Percentiles rank a stretch among this genome's conserved stretches.
phyloP scores from a whole-genome alignment of 108 stramenopile species.

The Cyclostephanos tholiformis region DNA sequence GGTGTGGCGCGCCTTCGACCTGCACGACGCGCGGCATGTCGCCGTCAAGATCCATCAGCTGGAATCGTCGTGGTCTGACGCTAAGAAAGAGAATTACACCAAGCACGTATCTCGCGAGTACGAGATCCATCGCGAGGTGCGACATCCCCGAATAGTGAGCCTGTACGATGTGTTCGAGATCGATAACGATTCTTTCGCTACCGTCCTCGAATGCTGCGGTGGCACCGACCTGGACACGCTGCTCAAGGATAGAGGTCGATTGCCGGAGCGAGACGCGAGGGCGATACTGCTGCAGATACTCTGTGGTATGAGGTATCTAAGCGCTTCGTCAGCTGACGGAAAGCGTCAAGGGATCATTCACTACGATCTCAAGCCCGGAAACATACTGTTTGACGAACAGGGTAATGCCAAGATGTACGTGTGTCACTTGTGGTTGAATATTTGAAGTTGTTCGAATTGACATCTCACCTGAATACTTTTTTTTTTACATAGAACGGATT shows the following conservation, averaged over 20 bases:
- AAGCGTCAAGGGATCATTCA: slow-evolving; percentile 95
- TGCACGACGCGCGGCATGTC: slow-evolving; percentile 80
- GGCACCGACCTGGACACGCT: slow-evolving; percentile 93
- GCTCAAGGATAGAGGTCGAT: slow-evolving; percentile 76
- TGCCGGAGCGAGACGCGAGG: slow-evolving; percentile 93
- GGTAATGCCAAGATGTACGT: slow-evolving; percentile 92
- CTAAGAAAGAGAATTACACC: slow-evolving; percentile 95
- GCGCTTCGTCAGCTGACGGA: slow-evolving; percentile 80
- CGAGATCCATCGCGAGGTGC: slow-evolving; percentile 93
- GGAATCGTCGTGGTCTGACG: slow-evolving; percentile 93
- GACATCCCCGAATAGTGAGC: slow-evolving; percentile 97
- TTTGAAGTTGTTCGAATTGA: no score
- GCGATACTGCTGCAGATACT: slow-evolving; percentile 94
- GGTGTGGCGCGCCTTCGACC: slow-evolving; percentile 97
- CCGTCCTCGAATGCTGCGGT: slow-evolving; percentile 95
- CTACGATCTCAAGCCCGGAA: slow-evolving; percentile 91
- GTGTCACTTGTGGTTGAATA: no score
- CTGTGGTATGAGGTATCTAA: slow-evolving; percentile 93
- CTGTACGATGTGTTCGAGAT: slow-evolving; percentile 99
- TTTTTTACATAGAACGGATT: slow-evolving; percentile 75
- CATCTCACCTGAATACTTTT: no score
- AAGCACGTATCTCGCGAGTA: slow-evolving; percentile 98
- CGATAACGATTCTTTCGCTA: slow-evolving; percentile 95
- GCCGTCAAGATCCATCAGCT: slow-evolving; percentile 99
- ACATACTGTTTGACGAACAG: slow-evolving; percentile 93